Evolutionary conservation across 192 early-diverging fungal genomes (phyloP).

Genomic region (Dimargaris xerosporica): DNA sequence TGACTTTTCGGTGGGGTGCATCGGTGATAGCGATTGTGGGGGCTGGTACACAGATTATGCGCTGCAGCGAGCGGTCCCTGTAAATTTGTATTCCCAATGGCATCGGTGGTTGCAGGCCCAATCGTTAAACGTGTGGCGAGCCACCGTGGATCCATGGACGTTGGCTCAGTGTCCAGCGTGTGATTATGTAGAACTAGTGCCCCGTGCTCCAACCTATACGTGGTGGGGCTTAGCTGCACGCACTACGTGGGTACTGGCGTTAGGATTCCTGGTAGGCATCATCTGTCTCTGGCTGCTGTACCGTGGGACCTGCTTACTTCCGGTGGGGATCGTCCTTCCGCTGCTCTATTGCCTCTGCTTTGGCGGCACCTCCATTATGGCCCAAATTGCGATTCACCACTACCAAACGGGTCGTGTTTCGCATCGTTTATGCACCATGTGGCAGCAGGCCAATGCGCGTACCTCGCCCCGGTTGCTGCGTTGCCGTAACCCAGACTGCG

Average conservation of each 20-base stretch:
- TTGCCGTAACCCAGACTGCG: slow-evolving; percentile 33
- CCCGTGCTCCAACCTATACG: background rate
- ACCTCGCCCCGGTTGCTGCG: background rate
- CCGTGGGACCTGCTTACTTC: no score
- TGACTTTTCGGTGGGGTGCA: background rate
- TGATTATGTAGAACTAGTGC: background rate
- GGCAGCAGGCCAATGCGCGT: background rate
- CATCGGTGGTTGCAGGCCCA: background rate
- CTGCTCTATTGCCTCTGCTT: no score
- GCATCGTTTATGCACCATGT: background rate
- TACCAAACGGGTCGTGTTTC: background rate
- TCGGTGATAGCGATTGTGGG: background rate
- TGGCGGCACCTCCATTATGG: background rate
- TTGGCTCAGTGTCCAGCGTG: background rate
- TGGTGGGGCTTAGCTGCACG: background rate
- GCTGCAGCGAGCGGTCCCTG: background rate
- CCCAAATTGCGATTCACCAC: background rate
- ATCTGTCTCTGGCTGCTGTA: no score
- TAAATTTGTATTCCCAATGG: background rate
- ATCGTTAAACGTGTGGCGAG: background rate
- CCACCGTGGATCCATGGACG: background rate
- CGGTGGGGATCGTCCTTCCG: no score
- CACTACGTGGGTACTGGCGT: no score
- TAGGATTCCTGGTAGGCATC: no score
- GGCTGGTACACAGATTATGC: background rate